phyloP scores from a whole-genome alignment of 1,284 basidiomycete species.

The Melampsora larici-populina region DNA sequence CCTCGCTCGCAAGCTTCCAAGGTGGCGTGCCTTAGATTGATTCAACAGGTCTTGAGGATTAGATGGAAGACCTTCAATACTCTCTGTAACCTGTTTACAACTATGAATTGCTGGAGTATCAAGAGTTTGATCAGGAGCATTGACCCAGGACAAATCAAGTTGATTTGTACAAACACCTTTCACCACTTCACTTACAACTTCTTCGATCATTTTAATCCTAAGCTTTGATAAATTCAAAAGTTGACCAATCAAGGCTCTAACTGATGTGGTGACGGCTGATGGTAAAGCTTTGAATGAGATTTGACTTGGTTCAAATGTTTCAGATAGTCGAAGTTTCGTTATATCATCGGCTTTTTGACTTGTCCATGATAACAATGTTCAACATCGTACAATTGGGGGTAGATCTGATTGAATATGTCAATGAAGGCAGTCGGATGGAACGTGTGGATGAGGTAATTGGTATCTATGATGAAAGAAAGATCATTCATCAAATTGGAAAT shows the following conservation, averaged over 20 bases:
- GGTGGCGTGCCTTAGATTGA: constrained; percentile 14
- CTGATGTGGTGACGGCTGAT: not conserved
- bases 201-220: not conserved
- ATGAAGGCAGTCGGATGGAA: constrained; percentile 4
- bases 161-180: constrained; percentile 35
- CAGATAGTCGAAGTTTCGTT: constrained; percentile 3
- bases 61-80: constrained; percentile 8
- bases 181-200: constrained; percentile 4
- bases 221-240: not conserved
- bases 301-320: constrained; percentile 17
- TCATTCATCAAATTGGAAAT: not conserved
- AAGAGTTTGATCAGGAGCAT: not conserved
- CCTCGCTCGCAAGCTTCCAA: constrained; percentile 19
- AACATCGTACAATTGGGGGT: constrained; percentile 26
- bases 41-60: constrained; percentile 36
- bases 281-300: constrained; percentile 6
- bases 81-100: not conserved
- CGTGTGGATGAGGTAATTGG: constrained; percentile 33
- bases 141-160: constrained; percentile 26
- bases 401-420: constrained; percentile 19
- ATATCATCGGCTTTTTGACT: constrained; percentile 34
- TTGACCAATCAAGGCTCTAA: not conserved
- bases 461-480: constrained; percentile 16
- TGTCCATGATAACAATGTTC: constrained; percentile 34
- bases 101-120: not conserved